Base-by-base conservation (phyloP, 768 basidiomycete genomes). In the Boletus speciosus region DNA sequence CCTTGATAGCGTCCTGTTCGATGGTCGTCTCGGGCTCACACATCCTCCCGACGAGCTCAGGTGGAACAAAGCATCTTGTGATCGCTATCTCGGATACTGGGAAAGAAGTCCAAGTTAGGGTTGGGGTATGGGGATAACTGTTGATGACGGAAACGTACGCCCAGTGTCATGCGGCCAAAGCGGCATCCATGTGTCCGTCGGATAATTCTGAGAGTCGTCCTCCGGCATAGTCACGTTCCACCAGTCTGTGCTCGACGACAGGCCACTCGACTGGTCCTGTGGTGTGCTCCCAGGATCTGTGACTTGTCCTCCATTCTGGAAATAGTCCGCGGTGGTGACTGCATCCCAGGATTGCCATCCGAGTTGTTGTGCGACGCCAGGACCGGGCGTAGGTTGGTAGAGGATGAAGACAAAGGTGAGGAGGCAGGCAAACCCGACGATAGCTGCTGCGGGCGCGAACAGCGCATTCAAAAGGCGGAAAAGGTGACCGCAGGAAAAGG, bases 301-400 rank as follows among this genome's bases (percentile, higher is more conserved):
- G 19, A 46, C 35, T 19, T 49, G 45, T 23, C 45, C 45, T 23
- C 55, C 48, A 3, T 43, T 35, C 15, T 42, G 48, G 21, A 56
- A 42, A 35, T 57, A 47, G 46, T 54, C 38, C 3, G n/a, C 15
- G 25, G 78, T 66, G 2, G 72, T 68, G 0, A 93, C 76, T 4
- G 80, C 64, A 41, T 90, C 93, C 90, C 90, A 96, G 7, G 87
- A 79, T 63, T 95, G 93, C 93, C 93, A 95, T 29, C 92, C 92
- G 19, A 97, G 74, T 42, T 81, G 78, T 63, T 92, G 89, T 14
- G 78, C 66, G 14, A 78, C 67, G 1, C 89, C 89, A 16, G 89
- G 89, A 3, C 89, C 89, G 2, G 77, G 76, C 10, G 80, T 81
- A 4, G 89, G 90, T 66, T 91, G 89, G 63, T 92, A 88, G 32